Conservation (phyloP, 73 alveolate genomes). For the Paramecium tetraurelia region DNA sequence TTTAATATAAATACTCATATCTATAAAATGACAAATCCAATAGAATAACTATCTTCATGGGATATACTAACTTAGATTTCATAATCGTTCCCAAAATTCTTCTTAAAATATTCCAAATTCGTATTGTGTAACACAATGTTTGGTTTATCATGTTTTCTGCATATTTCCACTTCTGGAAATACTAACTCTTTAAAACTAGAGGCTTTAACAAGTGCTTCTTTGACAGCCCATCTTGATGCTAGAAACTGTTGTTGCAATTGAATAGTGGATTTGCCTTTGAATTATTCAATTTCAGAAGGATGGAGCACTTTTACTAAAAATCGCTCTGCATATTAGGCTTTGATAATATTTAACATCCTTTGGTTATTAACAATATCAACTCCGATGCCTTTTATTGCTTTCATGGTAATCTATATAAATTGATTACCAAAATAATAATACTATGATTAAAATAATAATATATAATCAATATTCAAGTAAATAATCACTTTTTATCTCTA, state of each 20-base stretch:
- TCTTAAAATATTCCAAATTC: background rate
- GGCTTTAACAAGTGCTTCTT: constrained; percentile 34
- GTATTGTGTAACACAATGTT: background rate
- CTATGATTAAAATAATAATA: background rate
- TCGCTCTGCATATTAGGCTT: background rate
- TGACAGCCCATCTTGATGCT: constrained; percentile 46
- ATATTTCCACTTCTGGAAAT: constrained; percentile 6
- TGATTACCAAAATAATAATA: background rate
- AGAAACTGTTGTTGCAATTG: background rate
- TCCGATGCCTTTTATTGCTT: background rate
- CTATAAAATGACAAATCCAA: background rate
- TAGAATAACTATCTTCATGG: constrained; percentile 3
- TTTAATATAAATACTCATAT: background rate
- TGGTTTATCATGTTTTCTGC: background rate
- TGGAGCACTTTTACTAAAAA: background rate
- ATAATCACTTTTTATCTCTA: constrained; percentile 30
- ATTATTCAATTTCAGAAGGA: background rate
- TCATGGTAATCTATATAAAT: background rate
- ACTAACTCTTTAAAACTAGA: background rate
- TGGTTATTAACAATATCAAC: background rate
- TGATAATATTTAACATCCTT: background rate
- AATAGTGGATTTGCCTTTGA: background rate
- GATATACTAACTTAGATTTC: constrained; percentile 5
- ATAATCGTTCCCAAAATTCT: background rate
- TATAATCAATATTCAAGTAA: background rate